These are phyloP conservation scores for Moringa oleifera DNA, from an alignment of 345 rosid genomes.

Conservation along the genomic window DNA sequence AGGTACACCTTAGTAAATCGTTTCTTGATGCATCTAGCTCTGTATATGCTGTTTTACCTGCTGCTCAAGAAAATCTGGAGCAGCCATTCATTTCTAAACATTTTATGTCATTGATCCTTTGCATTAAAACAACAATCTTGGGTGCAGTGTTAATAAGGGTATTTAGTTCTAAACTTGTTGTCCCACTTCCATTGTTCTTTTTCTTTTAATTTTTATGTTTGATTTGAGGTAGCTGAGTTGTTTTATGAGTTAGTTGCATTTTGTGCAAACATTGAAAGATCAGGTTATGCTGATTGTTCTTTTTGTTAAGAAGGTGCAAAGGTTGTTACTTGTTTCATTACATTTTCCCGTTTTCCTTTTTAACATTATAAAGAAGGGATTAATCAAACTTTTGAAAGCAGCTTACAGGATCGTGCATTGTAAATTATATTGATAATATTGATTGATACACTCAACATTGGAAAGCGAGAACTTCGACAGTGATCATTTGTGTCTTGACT, in stretches of 20 bases:
- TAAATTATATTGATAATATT: neutral
- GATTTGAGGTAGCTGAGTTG: neutral
- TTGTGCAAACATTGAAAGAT: too few species aligned
- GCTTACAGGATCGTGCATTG: neutral
- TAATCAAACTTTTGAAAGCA: too few species aligned
- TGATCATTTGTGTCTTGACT: neutral
- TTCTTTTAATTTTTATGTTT: neutral
- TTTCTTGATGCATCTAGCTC: constrained; percentile 46
- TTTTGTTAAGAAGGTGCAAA: neutral
- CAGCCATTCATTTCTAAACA: constrained; percentile 40
- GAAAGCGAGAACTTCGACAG: neutral
- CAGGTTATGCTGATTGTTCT: neutral
- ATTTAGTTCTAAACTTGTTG: constrained; percentile 3
- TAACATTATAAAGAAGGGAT: too few species aligned
- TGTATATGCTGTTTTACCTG: constrained; percentile 42
- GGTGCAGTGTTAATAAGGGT: constrained; percentile 61
- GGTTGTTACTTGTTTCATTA: neutral
- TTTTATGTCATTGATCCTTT: constrained; percentile 59
- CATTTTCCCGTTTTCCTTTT: neutral
- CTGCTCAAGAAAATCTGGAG: constrained; percentile 34
- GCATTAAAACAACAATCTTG: constrained; percentile 57
- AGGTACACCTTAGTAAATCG: constrained; percentile 33
- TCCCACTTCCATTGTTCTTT: too few species aligned
- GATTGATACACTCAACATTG: neutral
- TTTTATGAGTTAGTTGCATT: neutral